A percentile compares a stretch with the other conserved stretches of the same genome.
Conservation (phyloP, 495 filamentous ascomycete species). For the Aspergillus biplanus region DNA sequence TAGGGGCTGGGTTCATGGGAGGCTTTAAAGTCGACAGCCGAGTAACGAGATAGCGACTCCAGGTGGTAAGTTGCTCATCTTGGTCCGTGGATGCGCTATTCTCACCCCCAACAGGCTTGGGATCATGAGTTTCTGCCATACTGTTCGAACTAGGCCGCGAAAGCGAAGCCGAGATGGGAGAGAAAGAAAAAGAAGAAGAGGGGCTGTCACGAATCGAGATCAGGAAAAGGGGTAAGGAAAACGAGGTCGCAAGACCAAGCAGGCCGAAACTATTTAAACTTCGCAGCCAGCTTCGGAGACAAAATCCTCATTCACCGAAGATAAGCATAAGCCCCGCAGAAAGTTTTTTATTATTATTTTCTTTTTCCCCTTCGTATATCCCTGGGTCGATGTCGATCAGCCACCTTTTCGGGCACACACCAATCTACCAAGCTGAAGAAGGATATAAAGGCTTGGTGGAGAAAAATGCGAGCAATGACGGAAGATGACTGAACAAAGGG, state of each 20-base stretch:
- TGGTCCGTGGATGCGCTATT: constrained; percentile 24
- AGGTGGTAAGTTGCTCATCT: constrained; percentile 52
- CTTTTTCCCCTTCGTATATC: background rate
- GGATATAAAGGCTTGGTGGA: background rate
- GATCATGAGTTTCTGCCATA: constrained; percentile 17
- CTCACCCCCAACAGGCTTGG: constrained; percentile 8
- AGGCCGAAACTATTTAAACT: background rate
- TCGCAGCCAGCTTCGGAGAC: background rate
- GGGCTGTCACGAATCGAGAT: background rate
- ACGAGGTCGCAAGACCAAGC: background rate
- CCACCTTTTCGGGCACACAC: background rate
- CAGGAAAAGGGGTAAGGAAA: constrained; percentile 1
- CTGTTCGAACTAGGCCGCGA: background rate
- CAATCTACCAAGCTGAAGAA: background rate
- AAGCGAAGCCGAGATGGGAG: background rate
- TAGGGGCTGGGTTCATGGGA: constrained; percentile 75
- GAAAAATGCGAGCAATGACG: background rate
- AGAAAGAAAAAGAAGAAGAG: background rate
- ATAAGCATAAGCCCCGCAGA: constrained; percentile 1
- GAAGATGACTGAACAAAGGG: background rate
- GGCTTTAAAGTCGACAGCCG: constrained; percentile 75
- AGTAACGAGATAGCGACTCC: constrained; percentile 66
- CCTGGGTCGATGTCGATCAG: constrained; percentile 2
- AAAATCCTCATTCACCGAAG: background rate
- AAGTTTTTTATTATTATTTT: background rate